Evolutionary conservation across 2,329 filamentous ascomycete genomes (phyloP).

Genomic region (Lachnellula cervina): DNA sequence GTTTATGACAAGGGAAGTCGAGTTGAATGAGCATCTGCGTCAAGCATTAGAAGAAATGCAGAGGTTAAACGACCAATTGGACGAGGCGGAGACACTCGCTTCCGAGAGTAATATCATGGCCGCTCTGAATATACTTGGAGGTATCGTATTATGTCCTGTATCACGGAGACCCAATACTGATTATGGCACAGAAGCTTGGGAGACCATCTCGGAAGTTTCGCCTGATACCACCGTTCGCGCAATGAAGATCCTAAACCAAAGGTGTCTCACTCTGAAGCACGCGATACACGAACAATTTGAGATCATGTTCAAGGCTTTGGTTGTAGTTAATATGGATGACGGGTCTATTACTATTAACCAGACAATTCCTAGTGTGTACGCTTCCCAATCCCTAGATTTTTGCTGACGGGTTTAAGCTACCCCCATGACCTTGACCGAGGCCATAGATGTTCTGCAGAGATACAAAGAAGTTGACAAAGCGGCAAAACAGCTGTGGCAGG

Average conservation of each 20-base stretch:
- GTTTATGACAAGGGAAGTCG: conserved; percentile 54
- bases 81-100: conserved; percentile 54
- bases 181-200: conserved; percentile 45
- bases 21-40: conserved; percentile 54
- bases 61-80: conserved; percentile 55
- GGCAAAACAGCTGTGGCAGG: conserved; percentile 56
- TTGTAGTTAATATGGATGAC: conserved; percentile 55
- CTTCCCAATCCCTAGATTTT: neutral
- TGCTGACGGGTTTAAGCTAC: conserved; percentile 7
- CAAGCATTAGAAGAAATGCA: conserved; percentile 47
- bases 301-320: conserved; percentile 64
- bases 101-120: conserved; percentile 52
- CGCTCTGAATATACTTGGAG: conserved; percentile 52
- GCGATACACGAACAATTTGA: conserved; percentile 62
- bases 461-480: conserved; percentile 58
- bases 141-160: conserved; percentile 34
- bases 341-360: conserved; percentile 49
- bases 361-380: neutral
- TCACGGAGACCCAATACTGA: conserved; percentile 13
- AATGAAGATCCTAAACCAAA: conserved; percentile 59
- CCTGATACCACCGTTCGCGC: conserved; percentile 57
- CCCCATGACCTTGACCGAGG: conserved; percentile 49
- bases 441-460: conserved; percentile 50
- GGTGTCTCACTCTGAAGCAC: conserved; percentile 61
- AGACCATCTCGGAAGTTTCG: conserved; percentile 54